Base-by-base conservation (phyloP, 2,329 filamentous ascomycete genomes). In the Fusarium sp. region DNA sequence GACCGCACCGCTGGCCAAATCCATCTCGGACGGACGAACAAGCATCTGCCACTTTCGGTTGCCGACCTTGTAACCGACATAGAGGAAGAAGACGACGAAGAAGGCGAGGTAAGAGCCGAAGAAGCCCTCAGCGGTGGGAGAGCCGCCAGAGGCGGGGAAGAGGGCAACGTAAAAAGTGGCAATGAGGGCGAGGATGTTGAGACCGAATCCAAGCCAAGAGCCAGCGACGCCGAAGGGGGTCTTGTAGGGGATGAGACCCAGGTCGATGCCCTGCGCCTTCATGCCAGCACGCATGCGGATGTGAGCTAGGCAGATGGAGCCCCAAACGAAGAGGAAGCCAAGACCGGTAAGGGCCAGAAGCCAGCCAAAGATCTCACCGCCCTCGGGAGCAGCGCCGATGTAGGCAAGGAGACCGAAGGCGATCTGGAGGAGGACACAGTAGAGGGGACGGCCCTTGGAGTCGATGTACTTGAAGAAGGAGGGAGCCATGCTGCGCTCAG, bases 251-350 rank as follows among this genome's bases (percentile, higher is more conserved):
- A 98, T 82, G 68, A 96, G 90, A 49, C 86, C 80, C 25, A 94
- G 77, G 31, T 79, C 82, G 72, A 89, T 87, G 43, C 90, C 90
- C 64, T 88, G 85, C 9, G 78, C 72, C 42, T 79, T 80, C 91
- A 92, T 96, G 14, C 88, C 91, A 29, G 80, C 77, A 64, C 93
- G 91, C 84, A 97, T 97, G 53, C 93, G 92, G 71, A 97, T 96
- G 76, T 97, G 93, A 13, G 89, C 85, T 9, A 96, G 79, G 75
- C 92, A 96, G 75, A 97, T 94, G 67, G 90, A 90, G 44, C 82
- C 86, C 91, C 91, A 93, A 13, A 90, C 93, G 79, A 93, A 91
- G 71, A 92, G 84, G 52, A 85, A 88, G 14, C 88, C 89, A n/a
- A 93, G 82, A 53, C 88, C 90, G 2, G 88, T 91, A 33, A 92